Conservation (phyloP, 2,329 filamentous ascomycete genomes). For the Ceratocystis smalleyi region DNA sequence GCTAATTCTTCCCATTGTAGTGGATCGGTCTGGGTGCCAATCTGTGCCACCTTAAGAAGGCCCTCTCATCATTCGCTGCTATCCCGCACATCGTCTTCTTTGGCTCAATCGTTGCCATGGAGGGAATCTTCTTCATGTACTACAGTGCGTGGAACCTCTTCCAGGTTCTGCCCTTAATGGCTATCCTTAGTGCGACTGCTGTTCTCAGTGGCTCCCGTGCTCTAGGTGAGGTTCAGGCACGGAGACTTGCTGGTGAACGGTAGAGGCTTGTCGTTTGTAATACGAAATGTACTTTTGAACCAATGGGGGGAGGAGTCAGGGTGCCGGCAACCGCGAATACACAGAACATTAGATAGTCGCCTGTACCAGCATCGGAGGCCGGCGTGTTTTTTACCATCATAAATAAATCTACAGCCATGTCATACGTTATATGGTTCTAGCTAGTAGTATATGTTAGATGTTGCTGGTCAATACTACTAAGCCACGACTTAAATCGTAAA, state of each 20-base stretch:
- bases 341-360: background rate
- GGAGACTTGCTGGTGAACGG: slow-evolving; percentile 60
- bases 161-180: slow-evolving; percentile 63
- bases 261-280: slow-evolving; percentile 21
- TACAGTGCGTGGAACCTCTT: slow-evolving; percentile 87
- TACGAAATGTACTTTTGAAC: background rate
- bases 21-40: slow-evolving; percentile 79
- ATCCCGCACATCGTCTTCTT: slow-evolving; percentile 74
- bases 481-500: background rate
- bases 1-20: slow-evolving; percentile 27
- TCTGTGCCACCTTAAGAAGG: slow-evolving; percentile 58
- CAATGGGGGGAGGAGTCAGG: background rate
- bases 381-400: background rate
- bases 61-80: slow-evolving; percentile 56
- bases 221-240: slow-evolving; percentile 78
- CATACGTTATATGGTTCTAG: background rate
- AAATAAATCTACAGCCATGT: background rate
- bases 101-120: slow-evolving; percentile 72
- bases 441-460: background rate
- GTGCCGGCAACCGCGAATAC: background rate
- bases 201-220: slow-evolving; percentile 83
- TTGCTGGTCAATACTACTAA: background rate
- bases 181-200: slow-evolving; percentile 50
- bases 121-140: slow-evolving; percentile 87
- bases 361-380: background rate